Base-by-base conservation (phyloP, 495 filamentous ascomycete genomes). In the Daldinia decipiens region DNA sequence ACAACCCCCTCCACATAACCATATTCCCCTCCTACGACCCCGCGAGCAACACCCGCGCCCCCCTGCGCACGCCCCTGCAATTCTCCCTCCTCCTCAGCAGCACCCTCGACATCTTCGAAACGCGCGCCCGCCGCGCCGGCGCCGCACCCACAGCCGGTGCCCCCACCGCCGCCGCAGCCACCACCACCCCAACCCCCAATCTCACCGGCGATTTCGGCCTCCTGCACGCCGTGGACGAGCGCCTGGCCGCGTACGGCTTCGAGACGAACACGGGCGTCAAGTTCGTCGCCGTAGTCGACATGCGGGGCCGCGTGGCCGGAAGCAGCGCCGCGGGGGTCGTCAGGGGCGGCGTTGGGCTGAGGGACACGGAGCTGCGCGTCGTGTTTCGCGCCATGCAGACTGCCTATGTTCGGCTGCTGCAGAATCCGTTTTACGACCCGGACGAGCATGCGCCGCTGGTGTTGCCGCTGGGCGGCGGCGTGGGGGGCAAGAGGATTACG, bases 251-350 rank as follows among this genome's bases (percentile, higher is more conserved):
- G 62, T 99, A 98, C 82, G 95, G 95, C 66, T 98, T 92, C 88
- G 84, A 97, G 75, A 98, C 95, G n/a, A 98, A 97, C 78, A 98
- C 96, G 5, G 95, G 94, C 5, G 88, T 95, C 31, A 94, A 92
- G 78, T 87, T 99, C 70, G 88, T 98, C 31, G 88, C 93, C 40
- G 88, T 97, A 1, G 90, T 98, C 13, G 95, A 98, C 77, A 89
- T 96, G 83, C 85, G 90, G 55, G 94, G 94, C 1, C 80, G 84
- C 21, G 43, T 77, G 17, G 52, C 74, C 7, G 53, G 29, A 17
- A 29, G n/a, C 1, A 3, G 34, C 3, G 13, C 34, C 43, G 52
- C 59, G 17, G 63, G 60, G 11, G 5, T 13, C 1, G 21, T 79
- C 34, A 21, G 71, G 19, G 62, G 64, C 31, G 61, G 62, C 9